A percentile compares a stretch with the other conserved stretches of the same genome.
phyloP scores from a whole-genome alignment of 1,284 basidiomycete genomes.

The Papiliotrema terrestris region DNA sequence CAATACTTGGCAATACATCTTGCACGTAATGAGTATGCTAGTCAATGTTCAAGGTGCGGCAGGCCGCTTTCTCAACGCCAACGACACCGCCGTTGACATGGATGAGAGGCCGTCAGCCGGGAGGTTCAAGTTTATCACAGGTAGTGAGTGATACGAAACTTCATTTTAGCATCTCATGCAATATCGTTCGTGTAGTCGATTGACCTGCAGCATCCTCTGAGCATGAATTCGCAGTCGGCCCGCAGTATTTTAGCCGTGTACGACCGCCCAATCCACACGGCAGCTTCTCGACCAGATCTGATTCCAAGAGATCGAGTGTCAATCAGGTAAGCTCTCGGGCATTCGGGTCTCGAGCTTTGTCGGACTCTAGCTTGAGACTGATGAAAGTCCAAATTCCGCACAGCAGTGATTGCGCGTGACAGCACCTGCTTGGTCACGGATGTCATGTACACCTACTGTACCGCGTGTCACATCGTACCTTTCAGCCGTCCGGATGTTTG shows the following conservation, averaged over 20 bases:
- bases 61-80: too few relatives aligned
- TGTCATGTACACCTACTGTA: constrained; percentile 1
- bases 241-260: not conserved
- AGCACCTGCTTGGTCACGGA: not conserved
- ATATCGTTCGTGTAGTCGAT: not conserved
- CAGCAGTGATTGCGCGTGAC: not conserved
- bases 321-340: too few relatives aligned
- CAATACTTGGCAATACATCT: constrained; percentile 6
- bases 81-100: not conserved
- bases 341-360: not conserved
- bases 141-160: too few relatives aligned
- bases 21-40: not conserved
- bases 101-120: not conserved
- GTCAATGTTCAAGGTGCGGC: not conserved
- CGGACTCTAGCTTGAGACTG: not conserved
- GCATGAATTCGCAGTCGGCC: not conserved
- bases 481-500: constrained; percentile 4
- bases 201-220: not conserved
- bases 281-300: constrained; percentile 6
- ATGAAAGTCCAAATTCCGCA: not conserved
- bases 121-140: not conserved
- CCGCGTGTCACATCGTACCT: constrained; percentile 8
- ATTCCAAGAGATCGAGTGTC: constrained; percentile 4
- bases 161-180: not conserved
- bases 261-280: constrained; percentile 6